Percentiles rank a stretch among this genome's conserved stretches.
Conservation (phyloP, 345 rosid genomes). For the Hypericum perforatum region DNA sequence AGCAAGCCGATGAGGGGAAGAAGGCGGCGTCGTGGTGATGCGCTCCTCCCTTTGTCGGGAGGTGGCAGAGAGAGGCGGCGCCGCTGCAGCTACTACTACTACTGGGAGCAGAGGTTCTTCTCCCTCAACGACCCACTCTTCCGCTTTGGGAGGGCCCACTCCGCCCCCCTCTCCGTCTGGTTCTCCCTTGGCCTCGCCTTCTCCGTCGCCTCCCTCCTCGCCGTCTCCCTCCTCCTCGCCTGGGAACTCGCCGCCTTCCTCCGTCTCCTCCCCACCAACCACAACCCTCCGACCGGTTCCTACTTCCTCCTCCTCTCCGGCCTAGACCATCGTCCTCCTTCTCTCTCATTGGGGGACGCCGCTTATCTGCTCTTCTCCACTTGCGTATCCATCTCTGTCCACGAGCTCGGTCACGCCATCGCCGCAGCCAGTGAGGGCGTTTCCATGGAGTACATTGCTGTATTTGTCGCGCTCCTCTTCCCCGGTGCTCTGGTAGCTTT, state of each 20-base stretch:
- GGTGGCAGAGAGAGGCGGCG: too few species aligned
- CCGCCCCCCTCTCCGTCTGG: slow-evolving; percentile 44
- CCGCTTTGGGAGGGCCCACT: slow-evolving; percentile 50
- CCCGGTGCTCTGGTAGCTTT: slow-evolving; percentile 95
- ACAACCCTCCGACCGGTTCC: background rate
- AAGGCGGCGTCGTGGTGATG: too few species aligned
- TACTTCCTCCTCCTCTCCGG: slow-evolving; percentile 15
- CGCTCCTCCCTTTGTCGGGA: too few species aligned
- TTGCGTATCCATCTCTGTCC: slow-evolving; percentile 58
- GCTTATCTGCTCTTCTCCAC: slow-evolving; percentile 44
- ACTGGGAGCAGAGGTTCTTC: slow-evolving; percentile 52
- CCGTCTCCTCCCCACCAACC: slow-evolving; percentile 7
- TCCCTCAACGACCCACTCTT: slow-evolving; percentile 37
- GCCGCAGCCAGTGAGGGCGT: slow-evolving; percentile 93
- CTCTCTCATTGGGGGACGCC: slow-evolving; percentile 41
- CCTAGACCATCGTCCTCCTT: slow-evolving; percentile 13
- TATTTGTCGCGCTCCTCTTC: slow-evolving; percentile 70
- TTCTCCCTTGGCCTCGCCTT: slow-evolving; percentile 81
- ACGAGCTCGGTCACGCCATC: slow-evolving; percentile 83
- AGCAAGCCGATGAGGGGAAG: too few species aligned
- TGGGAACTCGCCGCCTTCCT: slow-evolving; percentile 22
- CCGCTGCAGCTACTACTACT: slow-evolving; percentile 13
- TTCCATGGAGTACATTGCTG: slow-evolving; percentile 66
- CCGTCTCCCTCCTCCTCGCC: slow-evolving; percentile 30
- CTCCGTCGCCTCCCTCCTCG: slow-evolving; percentile 42